Base-by-base conservation (phyloP, 2,329 filamentous ascomycete genomes). In the Cladophialophora psammophila region DNA sequence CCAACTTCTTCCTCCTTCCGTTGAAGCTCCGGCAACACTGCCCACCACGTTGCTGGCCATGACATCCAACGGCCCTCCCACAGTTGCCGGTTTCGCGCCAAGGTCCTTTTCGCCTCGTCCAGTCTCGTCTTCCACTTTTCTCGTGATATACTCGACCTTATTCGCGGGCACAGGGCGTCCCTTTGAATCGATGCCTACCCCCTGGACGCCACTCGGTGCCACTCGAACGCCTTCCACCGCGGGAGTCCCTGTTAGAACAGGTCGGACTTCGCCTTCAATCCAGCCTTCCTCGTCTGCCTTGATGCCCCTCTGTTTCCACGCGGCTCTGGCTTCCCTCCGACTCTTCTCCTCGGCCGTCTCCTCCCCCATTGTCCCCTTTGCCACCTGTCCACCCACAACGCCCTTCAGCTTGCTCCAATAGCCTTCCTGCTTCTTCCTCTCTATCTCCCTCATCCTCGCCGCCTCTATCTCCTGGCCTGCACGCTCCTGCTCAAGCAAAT, bases 401-500 rank as follows among this genome's bases (percentile, higher is more conserved):
- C 65, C 62, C 63, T 71, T 74, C 32, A 69, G n/a, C 26, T 61
- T 67, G n/a, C 40, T 55, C 67, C 71, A 73, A 54, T 65, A 69
- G 35, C 72, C 63, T 56, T 81, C 78, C 40, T 77, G 76, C 63
- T 75, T 78, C 72, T 75, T 75, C 69, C 78, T 75, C 64, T 78
- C 71, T 60, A 80, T 78, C 35, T 80, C 78, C 1, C 69, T 77
- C 50, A 80, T 79, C 61, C 78, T 76, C 67, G 80, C 78, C 45
- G 80, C 78, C 68, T 77, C 77, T 53, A 82, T 63, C 64, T 81
- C 79, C 45, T 81, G 79, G 2, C 74, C 80, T 26, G 80, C 80
- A 58, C 79, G 77, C 67, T 82, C 81, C 64, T 82, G 80, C 70
- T 79, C 77, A 32, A 83, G 63, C 26, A 84, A 67, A 68, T 83